phyloP scores from a whole-genome alignment of 2,329 filamentous ascomycete genomes.

The Ascochyta viciae-villosae region DNA sequence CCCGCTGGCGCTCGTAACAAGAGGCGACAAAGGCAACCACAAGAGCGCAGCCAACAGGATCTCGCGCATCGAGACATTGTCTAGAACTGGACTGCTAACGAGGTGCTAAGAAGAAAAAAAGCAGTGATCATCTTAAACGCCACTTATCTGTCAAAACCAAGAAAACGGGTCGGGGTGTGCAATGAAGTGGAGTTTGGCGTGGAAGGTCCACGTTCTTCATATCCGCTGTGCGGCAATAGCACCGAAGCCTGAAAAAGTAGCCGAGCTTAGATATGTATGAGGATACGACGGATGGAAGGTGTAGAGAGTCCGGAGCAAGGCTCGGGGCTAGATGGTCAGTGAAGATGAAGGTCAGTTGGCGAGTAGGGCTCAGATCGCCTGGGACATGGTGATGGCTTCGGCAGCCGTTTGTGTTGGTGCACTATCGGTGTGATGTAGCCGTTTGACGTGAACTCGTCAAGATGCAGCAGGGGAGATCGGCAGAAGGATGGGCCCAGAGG shows the following conservation, averaged over 20 bases:
- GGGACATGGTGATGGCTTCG: neutral
- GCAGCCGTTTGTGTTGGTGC: slow-evolving; percentile 1
- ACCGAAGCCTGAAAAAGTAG: slow-evolving; percentile 10
- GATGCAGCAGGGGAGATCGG: neutral
- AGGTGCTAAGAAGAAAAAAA: neutral
- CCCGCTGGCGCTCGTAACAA: neutral
- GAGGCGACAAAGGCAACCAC: slow-evolving; percentile 4
- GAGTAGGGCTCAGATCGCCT: slow-evolving; percentile 9
- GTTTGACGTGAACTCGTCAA: neutral
- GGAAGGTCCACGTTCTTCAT: slow-evolving; percentile 1
- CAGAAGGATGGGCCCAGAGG: neutral
- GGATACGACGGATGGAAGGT: slow-evolving; percentile 2
- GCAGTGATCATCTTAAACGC: neutral
- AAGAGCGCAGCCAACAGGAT: neutral
- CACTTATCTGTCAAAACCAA: slow-evolving; percentile 4
- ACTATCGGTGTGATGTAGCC: slow-evolving; percentile 7
- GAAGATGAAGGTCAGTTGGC: slow-evolving; percentile 6
- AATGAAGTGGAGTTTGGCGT: slow-evolving; percentile 1
- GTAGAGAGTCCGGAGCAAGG: neutral
- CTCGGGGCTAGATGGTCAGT: neutral
- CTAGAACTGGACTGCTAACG: neutral
- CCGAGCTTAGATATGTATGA: neutral
- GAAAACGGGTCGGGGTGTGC: neutral
- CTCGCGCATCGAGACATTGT: neutral
- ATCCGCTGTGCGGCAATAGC: neutral